phyloP scores from a whole-genome alignment of 1,284 basidiomycete species.

The Wolfiporia cocos region DNA sequence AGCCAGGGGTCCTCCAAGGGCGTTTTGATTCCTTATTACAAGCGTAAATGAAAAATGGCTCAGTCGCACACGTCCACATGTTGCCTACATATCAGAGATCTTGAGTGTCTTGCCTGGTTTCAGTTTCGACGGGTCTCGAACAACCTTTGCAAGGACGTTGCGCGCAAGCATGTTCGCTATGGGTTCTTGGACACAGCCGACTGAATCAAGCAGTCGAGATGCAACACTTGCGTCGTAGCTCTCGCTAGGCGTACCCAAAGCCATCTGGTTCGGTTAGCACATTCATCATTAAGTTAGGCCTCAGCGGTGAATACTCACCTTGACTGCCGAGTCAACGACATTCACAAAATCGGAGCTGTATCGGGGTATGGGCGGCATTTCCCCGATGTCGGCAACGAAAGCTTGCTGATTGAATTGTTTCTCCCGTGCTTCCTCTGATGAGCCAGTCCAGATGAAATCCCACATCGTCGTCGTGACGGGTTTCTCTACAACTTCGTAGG shows the following conservation, averaged over 20 bases:
- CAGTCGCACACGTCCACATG: too few relatives aligned
- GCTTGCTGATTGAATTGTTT: conserved; percentile 56
- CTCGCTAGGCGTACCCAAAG: conserved; percentile 63
- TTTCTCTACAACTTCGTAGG: conserved; percentile 47
- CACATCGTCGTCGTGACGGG: conserved; percentile 38
- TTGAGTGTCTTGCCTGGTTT: conserved; percentile 67
- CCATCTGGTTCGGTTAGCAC: conserved; percentile 50
- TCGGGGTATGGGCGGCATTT: conserved; percentile 27
- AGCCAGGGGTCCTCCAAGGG: conserved; percentile 58
- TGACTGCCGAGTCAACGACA: conserved; percentile 63
- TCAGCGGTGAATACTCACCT: conserved; percentile 39
- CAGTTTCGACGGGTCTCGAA: conserved; percentile 53
- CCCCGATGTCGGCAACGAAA: conserved; percentile 42
- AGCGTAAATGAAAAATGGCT: not conserved
- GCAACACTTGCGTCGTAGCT: conserved; percentile 57
- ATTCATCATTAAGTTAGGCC: too few relatives aligned
- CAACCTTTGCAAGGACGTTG: conserved; percentile 58
- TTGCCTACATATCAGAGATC: conserved; percentile 64
- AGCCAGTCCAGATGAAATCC: conserved; percentile 70
- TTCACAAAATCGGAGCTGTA: conserved; percentile 33
- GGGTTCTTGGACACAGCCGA: conserved; percentile 46
- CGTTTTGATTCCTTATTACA: conserved; percentile 58
- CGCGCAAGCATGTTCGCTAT: conserved; percentile 53
- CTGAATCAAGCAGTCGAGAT: conserved; percentile 44
- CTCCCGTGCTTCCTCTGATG: conserved; percentile 71